Evolutionary conservation across 371 early-diverging fungal species (phyloP), one percentile per base, ranked within the genome.

Genomic region (Nematocida major): DNA sequence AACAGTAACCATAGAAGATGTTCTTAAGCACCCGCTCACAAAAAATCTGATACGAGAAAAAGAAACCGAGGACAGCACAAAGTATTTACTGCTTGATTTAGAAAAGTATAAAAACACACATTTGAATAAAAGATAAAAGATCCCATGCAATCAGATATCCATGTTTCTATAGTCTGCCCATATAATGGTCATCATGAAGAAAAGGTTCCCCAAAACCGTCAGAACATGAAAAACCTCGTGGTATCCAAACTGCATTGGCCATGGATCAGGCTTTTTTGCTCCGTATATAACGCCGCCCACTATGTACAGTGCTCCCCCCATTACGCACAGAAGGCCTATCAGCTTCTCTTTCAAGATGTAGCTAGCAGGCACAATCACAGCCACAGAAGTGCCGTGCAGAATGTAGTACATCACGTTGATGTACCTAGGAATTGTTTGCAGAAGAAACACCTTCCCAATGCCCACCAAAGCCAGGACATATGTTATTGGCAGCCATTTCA

Each of bases 181-280:
- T 2, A 81, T 26, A 26, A 85, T 67, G n/a, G 82, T 78, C 26
- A 83, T 43, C 30, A 82, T 53, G 59, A 84, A 85, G 57, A 82
- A 84, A 26, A 62, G 36, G 67, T 85, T 84, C 0, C 81, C 86
- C 13, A 82, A 0, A 32, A 85, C 66, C 20, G 86, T 85, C 28
- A 83, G 69, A 0, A 79, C 61, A 69, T 85, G 86, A 48, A 84
- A 85, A 15, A 85, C 47, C 66, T 85, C 86, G 59, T 85, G 86
- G 57, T 83, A 85, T 43, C 84, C 86, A 80, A 84, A 82, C 20
- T 81, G 45, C 42, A 43, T 18, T 28, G 86, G 86, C 57, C 45
- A 59, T 50, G 82, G 82, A 79, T 85, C 66, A 5, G 86, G 86
- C 45, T 38, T 80, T 67, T 80, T 70, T 2, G 67, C 50, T 54